Evolutionary conservation across 768 basidiomycete genomes (phyloP).

Genomic region (Bullera alba): DNA sequence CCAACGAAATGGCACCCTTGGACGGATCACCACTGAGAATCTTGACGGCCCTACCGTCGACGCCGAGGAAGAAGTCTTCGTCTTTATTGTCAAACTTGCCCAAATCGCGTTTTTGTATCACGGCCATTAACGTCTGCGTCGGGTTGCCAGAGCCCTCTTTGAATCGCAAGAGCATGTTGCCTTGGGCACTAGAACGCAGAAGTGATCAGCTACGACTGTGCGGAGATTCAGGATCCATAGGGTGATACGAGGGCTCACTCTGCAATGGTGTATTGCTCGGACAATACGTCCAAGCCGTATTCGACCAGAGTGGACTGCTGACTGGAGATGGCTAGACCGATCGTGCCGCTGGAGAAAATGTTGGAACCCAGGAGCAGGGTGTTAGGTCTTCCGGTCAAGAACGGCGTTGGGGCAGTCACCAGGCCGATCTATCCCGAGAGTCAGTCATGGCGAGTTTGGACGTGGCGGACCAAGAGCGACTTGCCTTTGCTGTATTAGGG

Average conservation of each 20-base stretch:
- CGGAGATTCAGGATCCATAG: neutral
- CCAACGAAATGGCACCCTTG: constrained; percentile 40
- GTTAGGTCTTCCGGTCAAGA: constrained; percentile 39
- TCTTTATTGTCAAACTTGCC: constrained; percentile 33
- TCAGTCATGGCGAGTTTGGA: neutral
- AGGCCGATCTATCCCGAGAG: constrained; percentile 22
- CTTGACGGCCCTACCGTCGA: constrained; percentile 26
- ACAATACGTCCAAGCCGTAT: constrained; percentile 30
- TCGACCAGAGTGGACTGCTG: neutral
- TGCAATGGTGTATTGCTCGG: constrained; percentile 13
- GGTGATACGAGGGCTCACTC: constrained; percentile 17
- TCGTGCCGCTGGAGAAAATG: constrained; percentile 21
- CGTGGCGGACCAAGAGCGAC: neutral
- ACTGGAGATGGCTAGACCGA: constrained; percentile 34
- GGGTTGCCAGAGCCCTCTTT: constrained; percentile 30
- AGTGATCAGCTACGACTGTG: neutral
- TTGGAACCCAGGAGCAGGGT: constrained; percentile 31
- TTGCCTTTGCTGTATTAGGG: constrained; percentile 9
- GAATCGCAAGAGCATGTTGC: constrained; percentile 39
- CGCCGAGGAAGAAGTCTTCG: constrained; percentile 42
- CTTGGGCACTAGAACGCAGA: constrained; percentile 33
- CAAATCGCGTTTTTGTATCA: constrained; percentile 29
- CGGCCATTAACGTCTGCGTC: constrained; percentile 37
- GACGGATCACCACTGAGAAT: constrained; percentile 45
- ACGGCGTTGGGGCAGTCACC: constrained; percentile 41